phyloP scores from a whole-genome alignment of 2,329 filamentous ascomycete genomes.

The Metarhizium anisopliae region DNA sequence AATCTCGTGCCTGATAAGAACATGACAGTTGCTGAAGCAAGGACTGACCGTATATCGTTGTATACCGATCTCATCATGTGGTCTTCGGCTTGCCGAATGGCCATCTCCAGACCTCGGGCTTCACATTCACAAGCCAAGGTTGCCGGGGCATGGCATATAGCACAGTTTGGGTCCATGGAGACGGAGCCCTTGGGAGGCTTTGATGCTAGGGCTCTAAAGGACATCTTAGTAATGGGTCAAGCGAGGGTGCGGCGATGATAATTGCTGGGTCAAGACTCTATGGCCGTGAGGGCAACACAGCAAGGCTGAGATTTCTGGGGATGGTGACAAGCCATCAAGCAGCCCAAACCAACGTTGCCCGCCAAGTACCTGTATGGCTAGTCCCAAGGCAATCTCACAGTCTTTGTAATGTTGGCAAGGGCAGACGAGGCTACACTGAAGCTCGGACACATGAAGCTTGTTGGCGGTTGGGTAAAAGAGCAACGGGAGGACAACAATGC shows the following conservation, averaged over 20 bases:
- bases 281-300: neutral
- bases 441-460: neutral
- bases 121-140: constrained; percentile 55
- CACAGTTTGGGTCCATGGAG: constrained; percentile 62
- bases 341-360: neutral
- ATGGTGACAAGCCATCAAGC: neutral
- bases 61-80: constrained; percentile 56
- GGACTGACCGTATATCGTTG: constrained; percentile 51
- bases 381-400: neutral
- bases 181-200: constrained; percentile 37
- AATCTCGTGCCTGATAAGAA: neutral
- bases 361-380: neutral
- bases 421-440: neutral
- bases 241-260: constrained; percentile 6
- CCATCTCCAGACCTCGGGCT: constrained; percentile 53
- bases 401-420: neutral
- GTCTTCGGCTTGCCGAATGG: constrained; percentile 53
- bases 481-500: neutral
- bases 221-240: constrained; percentile 36
- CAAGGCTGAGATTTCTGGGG: neutral
- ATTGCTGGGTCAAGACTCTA: neutral
- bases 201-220: constrained; percentile 34
- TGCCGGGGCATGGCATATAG: constrained; percentile 55
- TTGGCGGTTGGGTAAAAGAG: constrained; percentile 5
- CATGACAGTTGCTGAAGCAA: neutral